Percentiles rank a stretch among this genome's conserved stretches.
Evolutionary conservation across 495 filamentous ascomycete genomes (phyloP).

Genomic region (Tuber melanosporum): DNA sequence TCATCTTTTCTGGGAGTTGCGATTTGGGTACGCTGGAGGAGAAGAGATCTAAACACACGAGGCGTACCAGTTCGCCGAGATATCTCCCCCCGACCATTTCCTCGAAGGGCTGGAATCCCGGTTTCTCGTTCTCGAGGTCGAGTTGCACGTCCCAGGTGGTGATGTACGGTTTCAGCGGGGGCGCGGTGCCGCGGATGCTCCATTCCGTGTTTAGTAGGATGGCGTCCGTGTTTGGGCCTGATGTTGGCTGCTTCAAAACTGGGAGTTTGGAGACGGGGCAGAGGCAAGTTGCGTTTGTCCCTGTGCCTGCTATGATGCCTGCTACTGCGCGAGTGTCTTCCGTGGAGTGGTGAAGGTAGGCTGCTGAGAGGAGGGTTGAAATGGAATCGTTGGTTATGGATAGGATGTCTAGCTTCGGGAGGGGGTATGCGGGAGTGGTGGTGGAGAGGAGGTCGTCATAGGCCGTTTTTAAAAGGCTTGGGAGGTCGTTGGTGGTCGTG

Average conservation of each 20-base stretch:
- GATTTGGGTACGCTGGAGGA: background rate
- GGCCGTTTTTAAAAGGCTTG: slow-evolving; percentile 58
- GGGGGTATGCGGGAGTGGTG: slow-evolving; percentile 25
- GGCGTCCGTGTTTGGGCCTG: slow-evolving; percentile 46
- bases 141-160: slow-evolving; percentile 66
- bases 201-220: slow-evolving; percentile 82
- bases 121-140: slow-evolving; percentile 59
- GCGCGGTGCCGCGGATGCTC: slow-evolving; percentile 68
- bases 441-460: slow-evolving; percentile 53
- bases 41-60: slow-evolving; percentile 64
- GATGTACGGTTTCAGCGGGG: slow-evolving; percentile 59
- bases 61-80: slow-evolving; percentile 70
- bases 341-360: slow-evolving; percentile 59
- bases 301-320: slow-evolving; percentile 77
- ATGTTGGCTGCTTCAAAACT: slow-evolving; percentile 51
- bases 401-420: slow-evolving; percentile 63
- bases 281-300: slow-evolving; percentile 74
- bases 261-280: slow-evolving; percentile 59
- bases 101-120: slow-evolving; percentile 80
- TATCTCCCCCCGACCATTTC: slow-evolving; percentile 83
- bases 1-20: slow-evolving; percentile 21
- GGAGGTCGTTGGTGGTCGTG: slow-evolving; percentile 63
- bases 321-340: slow-evolving; percentile 64
- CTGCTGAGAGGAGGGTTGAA: slow-evolving; percentile 68
- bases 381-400: slow-evolving; percentile 79